Evolutionary conservation across 192 early-diverging fungal species (phyloP).

Genomic region (Rhizophlyctis rosea): DNA sequence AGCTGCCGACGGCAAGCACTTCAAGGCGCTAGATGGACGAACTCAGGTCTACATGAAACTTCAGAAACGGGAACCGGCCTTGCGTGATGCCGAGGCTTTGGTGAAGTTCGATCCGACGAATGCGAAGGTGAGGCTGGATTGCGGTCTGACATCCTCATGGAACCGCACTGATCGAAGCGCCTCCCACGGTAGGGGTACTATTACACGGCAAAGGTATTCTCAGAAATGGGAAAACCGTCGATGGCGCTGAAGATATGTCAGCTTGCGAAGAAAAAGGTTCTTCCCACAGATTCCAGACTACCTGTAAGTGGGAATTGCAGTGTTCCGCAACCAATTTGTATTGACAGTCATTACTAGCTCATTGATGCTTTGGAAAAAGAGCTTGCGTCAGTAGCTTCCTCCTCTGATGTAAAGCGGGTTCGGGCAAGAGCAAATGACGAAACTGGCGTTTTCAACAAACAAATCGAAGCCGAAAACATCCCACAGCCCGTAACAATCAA

Average conservation of each 20-base stretch:
- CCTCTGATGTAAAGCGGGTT: neutral
- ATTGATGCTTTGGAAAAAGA: neutral
- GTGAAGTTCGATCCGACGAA: slow-evolving; percentile 5
- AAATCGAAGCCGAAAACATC: neutral
- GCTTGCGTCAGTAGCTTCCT: too few species aligned
- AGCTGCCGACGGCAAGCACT: neutral
- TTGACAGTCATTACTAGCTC: neutral
- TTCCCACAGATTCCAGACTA: neutral
- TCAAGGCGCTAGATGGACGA: neutral
- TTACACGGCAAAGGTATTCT: slow-evolving; percentile 6
- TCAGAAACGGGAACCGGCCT: neutral
- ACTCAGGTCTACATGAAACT: neutral
- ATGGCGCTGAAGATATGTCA: slow-evolving; percentile 3
- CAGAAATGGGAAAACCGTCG: neutral
- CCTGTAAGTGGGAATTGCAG: neutral
- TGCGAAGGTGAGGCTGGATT: neutral
- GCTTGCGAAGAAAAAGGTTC: slow-evolving; percentile 10
- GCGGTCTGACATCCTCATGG: neutral
- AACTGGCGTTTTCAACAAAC: neutral
- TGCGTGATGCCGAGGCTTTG: slow-evolving; percentile 4
- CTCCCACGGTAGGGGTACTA: slow-evolving; percentile 7
- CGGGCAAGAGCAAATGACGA: neutral
- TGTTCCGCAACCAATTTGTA: neutral
- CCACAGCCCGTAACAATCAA: neutral
- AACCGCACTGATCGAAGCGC: neutral